phyloP scores from a whole-genome alignment of 2,329 filamentous ascomycete species.

The Akanthomyces lecanii region DNA sequence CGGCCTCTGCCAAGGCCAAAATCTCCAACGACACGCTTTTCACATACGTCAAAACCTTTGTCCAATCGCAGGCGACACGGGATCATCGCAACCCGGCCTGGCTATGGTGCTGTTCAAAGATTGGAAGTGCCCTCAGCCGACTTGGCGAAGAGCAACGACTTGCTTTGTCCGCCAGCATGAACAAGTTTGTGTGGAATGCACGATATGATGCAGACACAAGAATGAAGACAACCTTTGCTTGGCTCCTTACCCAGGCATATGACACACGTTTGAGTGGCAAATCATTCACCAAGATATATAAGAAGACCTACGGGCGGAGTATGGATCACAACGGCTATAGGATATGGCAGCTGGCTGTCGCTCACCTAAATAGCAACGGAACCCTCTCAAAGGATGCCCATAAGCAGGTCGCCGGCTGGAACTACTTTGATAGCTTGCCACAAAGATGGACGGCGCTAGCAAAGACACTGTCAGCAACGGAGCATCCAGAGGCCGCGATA shows the following conservation, averaged over 20 bases:
- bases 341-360: constrained; percentile 11
- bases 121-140: constrained; percentile 2
- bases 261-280: constrained; percentile 17
- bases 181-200: background rate
- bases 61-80: background rate
- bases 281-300: constrained; percentile 17
- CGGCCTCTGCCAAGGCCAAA: background rate
- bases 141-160: background rate
- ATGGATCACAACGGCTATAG: constrained; percentile 7
- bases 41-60: background rate
- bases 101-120: constrained; percentile 10
- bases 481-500: background rate
- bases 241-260: constrained; percentile 23
- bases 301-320: background rate
- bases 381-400: background rate
- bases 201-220: background rate
- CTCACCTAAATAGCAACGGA: background rate
- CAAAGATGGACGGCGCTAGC: background rate
- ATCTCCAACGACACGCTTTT: background rate
- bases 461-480: background rate
- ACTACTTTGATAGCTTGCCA: background rate
- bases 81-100: background rate
- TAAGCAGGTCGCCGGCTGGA: background rate
- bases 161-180: background rate
- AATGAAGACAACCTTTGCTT: constrained; percentile 21